Evolutionary conservation across 257 asterid genomes (phyloP).

Genomic region (Solanum peruvianum): DNA sequence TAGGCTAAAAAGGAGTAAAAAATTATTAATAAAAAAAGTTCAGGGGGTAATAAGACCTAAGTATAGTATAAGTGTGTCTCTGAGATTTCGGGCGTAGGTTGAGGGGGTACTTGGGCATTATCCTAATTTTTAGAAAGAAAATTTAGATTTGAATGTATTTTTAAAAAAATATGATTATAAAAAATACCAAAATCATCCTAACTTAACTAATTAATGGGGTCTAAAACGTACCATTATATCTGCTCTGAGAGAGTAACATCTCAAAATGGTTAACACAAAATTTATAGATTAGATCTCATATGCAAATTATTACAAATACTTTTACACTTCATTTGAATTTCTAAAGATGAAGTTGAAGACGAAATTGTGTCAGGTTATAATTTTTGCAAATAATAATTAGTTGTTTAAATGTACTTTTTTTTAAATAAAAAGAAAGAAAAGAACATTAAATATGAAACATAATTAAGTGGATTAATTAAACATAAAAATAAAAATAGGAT

Average conservation of each 20-base stretch:
- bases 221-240: neutral
- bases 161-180: neutral
- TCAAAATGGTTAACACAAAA: neutral
- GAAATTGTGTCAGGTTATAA: neutral
- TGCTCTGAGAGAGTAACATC: neutral
- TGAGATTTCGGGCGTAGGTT: too few species aligned
- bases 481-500: neutral
- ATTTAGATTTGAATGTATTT: neutral
- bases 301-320: neutral
- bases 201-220: neutral
- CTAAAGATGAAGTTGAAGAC: neutral
- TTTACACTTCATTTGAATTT: neutral
- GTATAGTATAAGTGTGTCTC: too few species aligned
- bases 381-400: neutral
- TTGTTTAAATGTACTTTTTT: neutral
- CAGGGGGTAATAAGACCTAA: too few species aligned
- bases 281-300: neutral
- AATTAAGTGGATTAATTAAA: neutral
- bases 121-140: neutral
- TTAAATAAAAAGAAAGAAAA: too few species aligned
- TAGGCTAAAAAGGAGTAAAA: too few species aligned
- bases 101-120: too few species aligned
- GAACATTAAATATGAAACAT: neutral
- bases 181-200: too few species aligned
- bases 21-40: too few species aligned